Percentiles rank a stretch among this genome's conserved stretches.
Evolutionary conservation across 225 moss, liverwort and hornwort genomes (phyloP).

Genomic region (Lunularia cruciata): DNA sequence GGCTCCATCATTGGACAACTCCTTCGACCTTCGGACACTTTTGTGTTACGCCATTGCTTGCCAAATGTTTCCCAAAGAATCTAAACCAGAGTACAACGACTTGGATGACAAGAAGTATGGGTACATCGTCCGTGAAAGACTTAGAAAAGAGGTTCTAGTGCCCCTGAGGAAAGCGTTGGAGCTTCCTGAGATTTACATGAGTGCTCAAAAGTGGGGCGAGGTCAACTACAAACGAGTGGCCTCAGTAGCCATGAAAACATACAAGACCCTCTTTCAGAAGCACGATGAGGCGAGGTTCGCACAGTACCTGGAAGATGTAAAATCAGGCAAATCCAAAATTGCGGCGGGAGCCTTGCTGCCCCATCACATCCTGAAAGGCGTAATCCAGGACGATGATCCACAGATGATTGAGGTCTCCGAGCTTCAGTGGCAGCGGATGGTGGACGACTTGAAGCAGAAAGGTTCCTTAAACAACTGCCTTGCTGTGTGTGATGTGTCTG

Average conservation of each 20-base stretch:
- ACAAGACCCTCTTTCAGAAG: constrained; percentile 62
- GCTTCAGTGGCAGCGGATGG: constrained; percentile 80
- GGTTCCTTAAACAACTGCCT: constrained; percentile 63
- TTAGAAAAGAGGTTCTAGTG: constrained; percentile 64
- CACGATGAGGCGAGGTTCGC: constrained; percentile 64
- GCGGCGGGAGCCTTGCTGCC: constrained; percentile 81
- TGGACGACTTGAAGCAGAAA: constrained; percentile 57
- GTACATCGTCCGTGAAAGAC: constrained; percentile 59
- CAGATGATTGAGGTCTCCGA: constrained; percentile 64
- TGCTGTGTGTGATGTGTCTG: constrained; percentile 85
- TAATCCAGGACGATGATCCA: constrained; percentile 25
- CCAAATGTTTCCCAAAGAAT: constrained; percentile 61
- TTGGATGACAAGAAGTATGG: constrained; percentile 54
- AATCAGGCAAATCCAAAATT: constrained; percentile 62
- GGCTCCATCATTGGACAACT: constrained; percentile 72
- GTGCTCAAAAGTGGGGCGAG: constrained; percentile 72
- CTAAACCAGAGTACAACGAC: constrained; percentile 50
- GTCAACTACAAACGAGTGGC: constrained; percentile 71
- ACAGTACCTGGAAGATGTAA: constrained; percentile 56
- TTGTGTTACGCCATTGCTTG: constrained; percentile 69
- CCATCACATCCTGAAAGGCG: constrained; percentile 58
- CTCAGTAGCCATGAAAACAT: constrained; percentile 75
- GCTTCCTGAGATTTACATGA: constrained; percentile 79
- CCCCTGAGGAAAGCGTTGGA: constrained; percentile 71
- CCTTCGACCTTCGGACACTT: constrained; percentile 65